phyloP scores from a whole-genome alignment of 306 rosid genomes.

The Erythrophleum fordii region DNA sequence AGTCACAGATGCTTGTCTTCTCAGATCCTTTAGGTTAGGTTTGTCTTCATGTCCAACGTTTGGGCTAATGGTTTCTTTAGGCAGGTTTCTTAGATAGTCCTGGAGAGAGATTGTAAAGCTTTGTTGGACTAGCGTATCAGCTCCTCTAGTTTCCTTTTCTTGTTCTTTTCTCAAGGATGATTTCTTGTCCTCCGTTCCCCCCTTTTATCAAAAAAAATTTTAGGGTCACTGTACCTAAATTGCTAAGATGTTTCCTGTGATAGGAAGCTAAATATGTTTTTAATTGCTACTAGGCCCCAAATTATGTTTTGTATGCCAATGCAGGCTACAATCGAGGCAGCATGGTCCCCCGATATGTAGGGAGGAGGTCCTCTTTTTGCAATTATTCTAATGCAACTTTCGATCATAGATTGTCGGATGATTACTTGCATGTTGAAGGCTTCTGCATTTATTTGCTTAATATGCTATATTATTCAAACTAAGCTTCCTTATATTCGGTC shows the following conservation, averaged over 20 bases:
- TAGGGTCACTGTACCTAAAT: not conserved
- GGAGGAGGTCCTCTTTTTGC: not conserved
- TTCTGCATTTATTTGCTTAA: constrained; percentile 9
- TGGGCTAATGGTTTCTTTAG: not conserved
- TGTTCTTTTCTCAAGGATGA: not conserved
- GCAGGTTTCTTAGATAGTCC: not conserved
- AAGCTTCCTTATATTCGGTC: constrained; percentile 17
- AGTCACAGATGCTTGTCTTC: not conserved
- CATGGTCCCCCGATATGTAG: not conserved
- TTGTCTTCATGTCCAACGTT: not conserved
- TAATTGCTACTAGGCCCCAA: not conserved
- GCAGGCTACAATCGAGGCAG: not conserved
- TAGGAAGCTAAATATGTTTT: not conserved
- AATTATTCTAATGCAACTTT: not conserved
- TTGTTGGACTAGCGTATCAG: not conserved
- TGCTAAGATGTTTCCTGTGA: not conserved
- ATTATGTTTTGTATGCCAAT: not conserved
- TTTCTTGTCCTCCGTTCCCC: not conserved
- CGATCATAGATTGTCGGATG: not conserved
- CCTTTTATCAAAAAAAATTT: not conserved
- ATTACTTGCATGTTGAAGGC: constrained; percentile 11
- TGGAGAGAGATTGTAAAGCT: not conserved
- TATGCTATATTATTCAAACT: constrained; percentile 19
- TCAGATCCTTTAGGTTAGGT: not conserved
- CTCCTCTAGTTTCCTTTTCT: not conserved